Percentiles rank a stretch among this genome's conserved stretches.
Evolutionary conservation across 345 rosid genomes (phyloP).

Genomic region (Syzygium aqueum): DNA sequence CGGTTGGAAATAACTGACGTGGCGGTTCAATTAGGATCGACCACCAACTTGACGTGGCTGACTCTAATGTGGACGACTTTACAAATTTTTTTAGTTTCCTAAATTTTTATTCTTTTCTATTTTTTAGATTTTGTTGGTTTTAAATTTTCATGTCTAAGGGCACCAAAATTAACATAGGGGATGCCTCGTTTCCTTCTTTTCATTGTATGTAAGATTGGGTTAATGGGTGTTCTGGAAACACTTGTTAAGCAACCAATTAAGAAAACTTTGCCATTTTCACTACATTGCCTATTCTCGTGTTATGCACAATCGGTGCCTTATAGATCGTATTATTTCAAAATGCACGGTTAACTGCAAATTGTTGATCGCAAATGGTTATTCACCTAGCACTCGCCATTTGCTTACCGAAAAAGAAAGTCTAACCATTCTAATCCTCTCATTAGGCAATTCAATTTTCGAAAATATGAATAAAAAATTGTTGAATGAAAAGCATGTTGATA

Average conservation of each 20-base stretch:
- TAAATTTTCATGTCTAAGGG: background rate
- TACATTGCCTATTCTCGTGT: accelerated
- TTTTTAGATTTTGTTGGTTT: too few species aligned
- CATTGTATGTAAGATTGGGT: accelerated
- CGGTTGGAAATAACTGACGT: too few species aligned
- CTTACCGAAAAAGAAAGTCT: too few species aligned
- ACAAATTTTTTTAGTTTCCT: too few species aligned
- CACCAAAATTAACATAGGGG: background rate
- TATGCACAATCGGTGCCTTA: background rate
- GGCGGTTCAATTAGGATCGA: too few species aligned
- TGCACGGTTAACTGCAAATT: background rate
- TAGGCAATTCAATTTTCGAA: background rate
- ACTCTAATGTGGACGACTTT: too few species aligned
- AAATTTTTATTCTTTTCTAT: too few species aligned
- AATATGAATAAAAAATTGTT: background rate
- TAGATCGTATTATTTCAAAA: background rate
- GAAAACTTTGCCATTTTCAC: background rate
- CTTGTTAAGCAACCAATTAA: background rate
- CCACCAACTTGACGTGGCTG: too few species aligned
- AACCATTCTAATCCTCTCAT: too few species aligned
- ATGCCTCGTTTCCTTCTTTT: background rate
- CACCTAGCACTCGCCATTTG: background rate
- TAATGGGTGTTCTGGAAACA: background rate
- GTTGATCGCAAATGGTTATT: background rate
- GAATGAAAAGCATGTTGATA: background rate